A percentile compares a stretch with the other conserved stretches of the same genome.
Evolutionary conservation across 2,329 filamentous ascomycete species (phyloP).

Genomic region (Tolypocladium paradoxum): DNA sequence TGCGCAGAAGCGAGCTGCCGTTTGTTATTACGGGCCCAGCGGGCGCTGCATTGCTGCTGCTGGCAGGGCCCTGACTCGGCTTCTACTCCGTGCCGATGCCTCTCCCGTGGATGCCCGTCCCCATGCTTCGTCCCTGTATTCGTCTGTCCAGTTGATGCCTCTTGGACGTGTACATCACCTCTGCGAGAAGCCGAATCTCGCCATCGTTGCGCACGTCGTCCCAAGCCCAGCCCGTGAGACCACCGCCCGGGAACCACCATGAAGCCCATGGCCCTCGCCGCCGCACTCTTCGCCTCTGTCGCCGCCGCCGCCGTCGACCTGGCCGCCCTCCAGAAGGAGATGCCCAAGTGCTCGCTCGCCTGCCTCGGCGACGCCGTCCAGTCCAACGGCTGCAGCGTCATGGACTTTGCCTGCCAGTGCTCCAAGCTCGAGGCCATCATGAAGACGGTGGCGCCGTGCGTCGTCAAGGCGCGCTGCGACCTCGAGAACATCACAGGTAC

Average conservation of each 20-base stretch:
- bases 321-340: constrained; percentile 8
- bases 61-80: not conserved
- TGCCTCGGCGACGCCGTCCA: constrained; percentile 23
- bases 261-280: not conserved
- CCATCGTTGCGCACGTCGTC: not conserved
- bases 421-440: constrained; percentile 22
- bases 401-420: constrained; percentile 29
- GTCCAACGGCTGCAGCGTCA: constrained; percentile 20
- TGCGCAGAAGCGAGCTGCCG: not conserved
- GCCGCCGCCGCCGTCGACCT: constrained; percentile 8
- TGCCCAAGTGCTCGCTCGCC: constrained; percentile 26
- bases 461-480: constrained; percentile 21
- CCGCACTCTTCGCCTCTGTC: constrained; percentile 6
- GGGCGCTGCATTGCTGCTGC: not conserved
- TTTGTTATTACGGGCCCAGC: not conserved
- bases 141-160: not conserved
- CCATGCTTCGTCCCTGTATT: not conserved
- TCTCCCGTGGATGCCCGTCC: not conserved
- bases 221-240: not conserved
- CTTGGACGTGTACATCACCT: not conserved
- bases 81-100: not conserved
- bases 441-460: constrained; percentile 21
- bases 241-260: not conserved
- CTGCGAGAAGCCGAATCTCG: not conserved
- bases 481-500: constrained; percentile 24